Evolutionary conservation across 257 asterid genomes (phyloP).

Genomic region (Craterostigma plantagineum): DNA sequence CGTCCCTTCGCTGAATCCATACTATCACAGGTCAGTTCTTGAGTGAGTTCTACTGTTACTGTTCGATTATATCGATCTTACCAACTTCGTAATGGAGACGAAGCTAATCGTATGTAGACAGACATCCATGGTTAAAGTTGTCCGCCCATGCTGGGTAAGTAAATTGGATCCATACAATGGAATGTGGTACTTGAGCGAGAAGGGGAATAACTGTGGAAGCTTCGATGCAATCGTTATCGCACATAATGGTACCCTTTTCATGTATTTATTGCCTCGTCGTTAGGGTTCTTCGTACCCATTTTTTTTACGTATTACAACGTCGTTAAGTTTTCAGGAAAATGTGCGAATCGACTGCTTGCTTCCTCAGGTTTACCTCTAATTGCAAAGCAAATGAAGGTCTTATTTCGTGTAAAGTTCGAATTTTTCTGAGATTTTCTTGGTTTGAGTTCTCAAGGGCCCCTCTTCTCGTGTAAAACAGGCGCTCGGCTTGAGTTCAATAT

Average conservation of each 20-base stretch:
- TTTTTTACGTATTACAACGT: no score
- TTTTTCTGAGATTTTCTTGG: conserved; percentile 6
- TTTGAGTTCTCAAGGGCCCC: conserved; percentile 3
- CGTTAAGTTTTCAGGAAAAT: conserved; percentile 96
- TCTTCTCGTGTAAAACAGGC: no score
- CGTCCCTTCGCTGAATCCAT: conserved; percentile 76
- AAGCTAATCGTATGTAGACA: conserved; percentile 9
- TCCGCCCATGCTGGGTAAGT: conserved; percentile 88
- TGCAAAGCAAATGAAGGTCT: conserved; percentile 95
- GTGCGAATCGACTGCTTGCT: conserved; percentile 82
- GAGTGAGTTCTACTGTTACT: background rate
- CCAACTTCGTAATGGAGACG: background rate
- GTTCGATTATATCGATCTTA: conserved; percentile 1
- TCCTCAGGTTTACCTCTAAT: conserved; percentile 88
- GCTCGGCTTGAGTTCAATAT: conserved; percentile 74
- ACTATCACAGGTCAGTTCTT: conserved; percentile 59
- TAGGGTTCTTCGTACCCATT: background rate
- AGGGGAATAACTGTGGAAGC: conserved; percentile 65
- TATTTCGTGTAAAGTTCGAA: conserved; percentile 6
- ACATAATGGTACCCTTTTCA: conserved; percentile 64
- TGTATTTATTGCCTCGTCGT: background rate
- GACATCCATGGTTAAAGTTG: conserved; percentile 51
- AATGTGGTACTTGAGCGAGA: conserved; percentile 82
- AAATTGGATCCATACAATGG: conserved; percentile 70
- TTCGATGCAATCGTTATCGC: conserved; percentile 88